Conservation (phyloP, 805 yeast genomes). For the Candida golubevii region DNA sequence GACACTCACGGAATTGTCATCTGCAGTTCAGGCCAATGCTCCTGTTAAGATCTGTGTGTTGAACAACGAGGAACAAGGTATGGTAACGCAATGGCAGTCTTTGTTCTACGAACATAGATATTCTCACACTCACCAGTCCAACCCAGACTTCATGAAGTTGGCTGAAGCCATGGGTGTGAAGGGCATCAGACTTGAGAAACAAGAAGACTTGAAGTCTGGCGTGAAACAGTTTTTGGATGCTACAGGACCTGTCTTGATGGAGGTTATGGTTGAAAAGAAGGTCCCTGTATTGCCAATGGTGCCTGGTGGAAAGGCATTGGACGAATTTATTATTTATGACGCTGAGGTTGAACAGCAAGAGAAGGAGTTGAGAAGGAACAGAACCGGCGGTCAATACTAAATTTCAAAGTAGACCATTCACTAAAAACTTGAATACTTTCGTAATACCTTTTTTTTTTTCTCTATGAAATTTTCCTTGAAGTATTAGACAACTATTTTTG, state of each 20-base stretch:
- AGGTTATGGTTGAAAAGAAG: slow-evolving; percentile 85
- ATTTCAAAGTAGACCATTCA: too few relatives aligned
- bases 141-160: slow-evolving; percentile 89
- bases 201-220: slow-evolving; percentile 51
- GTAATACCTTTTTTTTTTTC: background rate
- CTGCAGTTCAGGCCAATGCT: slow-evolving; percentile 90
- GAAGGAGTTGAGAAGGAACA: slow-evolving; percentile 59
- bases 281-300: slow-evolving; percentile 98
- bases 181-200: slow-evolving; percentile 70
- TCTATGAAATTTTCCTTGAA: background rate
- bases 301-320: slow-evolving; percentile 91
- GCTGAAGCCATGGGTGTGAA: slow-evolving; percentile 93
- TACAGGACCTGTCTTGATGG: slow-evolving; percentile 83
- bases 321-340: slow-evolving; percentile 87
- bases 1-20: slow-evolving; percentile 89
- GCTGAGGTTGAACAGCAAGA: slow-evolving; percentile 73
- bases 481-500: too few relatives aligned
- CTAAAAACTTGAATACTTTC: too few relatives aligned
- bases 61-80: slow-evolving; percentile 98
- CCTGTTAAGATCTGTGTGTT: slow-evolving; percentile 86
- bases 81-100: slow-evolving; percentile 99
- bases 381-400: slow-evolving; percentile 70
- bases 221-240: slow-evolving; percentile 64
- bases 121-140: slow-evolving; percentile 94
- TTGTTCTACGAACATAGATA: slow-evolving; percentile 94